A percentile compares a stretch with the other conserved stretches of the same genome.
Evolutionary conservation across 441 rosid species (phyloP).

Genomic region (Croton setiger): DNA sequence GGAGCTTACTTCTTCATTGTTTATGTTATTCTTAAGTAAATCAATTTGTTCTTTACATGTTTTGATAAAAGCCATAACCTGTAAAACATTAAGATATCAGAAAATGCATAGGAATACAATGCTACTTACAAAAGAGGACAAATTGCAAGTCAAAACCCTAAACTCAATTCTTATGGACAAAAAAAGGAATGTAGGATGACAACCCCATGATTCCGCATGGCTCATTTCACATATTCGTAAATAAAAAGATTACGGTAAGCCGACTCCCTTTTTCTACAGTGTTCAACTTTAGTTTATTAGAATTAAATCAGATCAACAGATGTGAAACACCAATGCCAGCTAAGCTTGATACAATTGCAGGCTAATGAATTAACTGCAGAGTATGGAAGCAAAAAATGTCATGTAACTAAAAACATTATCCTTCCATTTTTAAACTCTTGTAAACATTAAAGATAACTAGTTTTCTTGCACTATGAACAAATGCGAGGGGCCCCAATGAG

Average conservation of each 20-base stretch:
- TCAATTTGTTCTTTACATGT: constrained; percentile 91
- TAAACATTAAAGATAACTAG: not conserved
- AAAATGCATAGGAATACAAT: not conserved
- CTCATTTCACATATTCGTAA: too few relatives aligned
- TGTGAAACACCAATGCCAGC: not conserved
- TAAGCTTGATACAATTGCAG: not conserved
- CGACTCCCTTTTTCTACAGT: not conserved
- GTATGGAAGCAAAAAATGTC: not conserved
- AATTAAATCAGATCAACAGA: not conserved
- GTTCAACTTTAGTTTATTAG: not conserved
- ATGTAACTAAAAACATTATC: not conserved
- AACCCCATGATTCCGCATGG: too few relatives aligned
- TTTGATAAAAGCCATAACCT: constrained; percentile 82
- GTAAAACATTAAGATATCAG: constrained; percentile 20
- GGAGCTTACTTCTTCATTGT: constrained; percentile 59
- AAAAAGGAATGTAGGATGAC: not conserved
- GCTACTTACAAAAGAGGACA: not conserved
- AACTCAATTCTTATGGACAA: not conserved
- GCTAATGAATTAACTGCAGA: not conserved
- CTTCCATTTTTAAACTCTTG: not conserved
- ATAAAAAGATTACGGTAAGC: not conserved
- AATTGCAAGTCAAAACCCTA: not conserved
- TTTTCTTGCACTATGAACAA: not conserved
- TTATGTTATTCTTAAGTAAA: constrained; percentile 69
- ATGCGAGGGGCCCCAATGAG: constrained; percentile 4